These are phyloP conservation scores for Escovopsis weberi DNA, from an alignment of 2,329 filamentous ascomycete genomes.

Conservation along the genomic window DNA sequence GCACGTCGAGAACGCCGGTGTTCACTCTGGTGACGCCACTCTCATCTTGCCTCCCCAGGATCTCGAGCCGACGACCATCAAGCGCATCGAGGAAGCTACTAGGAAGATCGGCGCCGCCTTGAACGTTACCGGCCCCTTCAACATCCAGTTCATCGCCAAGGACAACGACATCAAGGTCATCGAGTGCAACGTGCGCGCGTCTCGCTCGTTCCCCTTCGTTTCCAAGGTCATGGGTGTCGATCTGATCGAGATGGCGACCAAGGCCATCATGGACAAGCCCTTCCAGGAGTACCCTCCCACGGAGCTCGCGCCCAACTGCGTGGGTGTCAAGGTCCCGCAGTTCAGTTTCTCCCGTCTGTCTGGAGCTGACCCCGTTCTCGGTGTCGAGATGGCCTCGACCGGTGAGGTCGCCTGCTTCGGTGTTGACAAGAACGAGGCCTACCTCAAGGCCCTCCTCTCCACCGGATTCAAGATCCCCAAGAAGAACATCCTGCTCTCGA, in stretches of 20 bases:
- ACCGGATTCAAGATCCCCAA: conserved; percentile 95
- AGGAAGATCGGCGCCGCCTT: conserved; percentile 87
- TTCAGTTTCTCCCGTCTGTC: conserved; percentile 98
- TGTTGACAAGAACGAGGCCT: conserved; percentile 90
- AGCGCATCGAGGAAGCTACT: conserved; percentile 86
- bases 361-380: conserved; percentile 87
- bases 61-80: conserved; percentile 74
- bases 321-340: conserved; percentile 95
- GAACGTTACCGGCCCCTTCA: conserved; percentile 93
- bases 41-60: conserved; percentile 91
- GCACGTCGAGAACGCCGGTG: conserved; percentile 96
- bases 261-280: conserved; percentile 80
- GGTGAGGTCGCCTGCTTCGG: conserved; percentile 97
- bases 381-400: conserved; percentile 98
- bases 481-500: conserved; percentile 87
- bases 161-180: conserved; percentile 99
- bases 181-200: conserved; percentile 94
- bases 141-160: conserved; percentile 99
- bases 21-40: conserved; percentile 95
- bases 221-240: conserved; percentile 98
- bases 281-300: conserved; percentile 70
- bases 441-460: conserved; percentile 88
- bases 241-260: conserved; percentile 95
- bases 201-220: conserved; percentile 92
- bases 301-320: conserved; percentile 63